Conservation (phyloP, 2,329 filamentous ascomycete species). For the Kalmusia sp. region DNA sequence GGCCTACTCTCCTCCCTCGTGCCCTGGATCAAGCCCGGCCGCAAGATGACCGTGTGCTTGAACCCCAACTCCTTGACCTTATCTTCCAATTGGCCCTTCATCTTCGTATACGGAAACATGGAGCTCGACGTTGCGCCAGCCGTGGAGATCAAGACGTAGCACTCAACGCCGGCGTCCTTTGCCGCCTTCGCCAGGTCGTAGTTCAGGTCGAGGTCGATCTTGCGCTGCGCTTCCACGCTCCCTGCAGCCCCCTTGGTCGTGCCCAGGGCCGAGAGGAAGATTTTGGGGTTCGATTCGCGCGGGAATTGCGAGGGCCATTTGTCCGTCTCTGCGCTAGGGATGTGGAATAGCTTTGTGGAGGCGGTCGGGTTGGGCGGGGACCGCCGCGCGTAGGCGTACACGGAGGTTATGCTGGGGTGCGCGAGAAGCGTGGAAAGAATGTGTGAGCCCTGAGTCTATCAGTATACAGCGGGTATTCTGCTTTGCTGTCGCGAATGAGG, state of each 20-base stretch:
- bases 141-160: conserved; percentile 79
- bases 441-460: conserved; percentile 75
- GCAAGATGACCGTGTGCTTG: conserved; percentile 75
- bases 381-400: conserved; percentile 73
- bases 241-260: conserved; percentile 81
- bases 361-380: conserved; percentile 58
- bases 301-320: conserved; percentile 71
- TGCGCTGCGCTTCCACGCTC: conserved; percentile 78
- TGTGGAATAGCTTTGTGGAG: conserved; percentile 68
- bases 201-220: conserved; percentile 88
- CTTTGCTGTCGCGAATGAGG: conserved; percentile 2
- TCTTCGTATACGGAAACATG: conserved; percentile 66
- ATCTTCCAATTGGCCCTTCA: conserved; percentile 91
- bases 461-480: too few relatives aligned
- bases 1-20: conserved; percentile 67
- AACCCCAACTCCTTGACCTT: conserved; percentile 75
- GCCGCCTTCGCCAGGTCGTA: conserved; percentile 78
- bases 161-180: conserved; percentile 72
- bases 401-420: conserved; percentile 58
- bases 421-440: conserved; percentile 72
- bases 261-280: conserved; percentile 80
- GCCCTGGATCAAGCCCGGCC: conserved; percentile 80
- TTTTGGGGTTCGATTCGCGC: conserved; percentile 62
- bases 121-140: conserved; percentile 56
- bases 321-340: conserved; percentile 69